Evolutionary conservation across 2,329 filamentous ascomycete genomes (phyloP).

Genomic region (Ophiostoma fasciatum): DNA sequence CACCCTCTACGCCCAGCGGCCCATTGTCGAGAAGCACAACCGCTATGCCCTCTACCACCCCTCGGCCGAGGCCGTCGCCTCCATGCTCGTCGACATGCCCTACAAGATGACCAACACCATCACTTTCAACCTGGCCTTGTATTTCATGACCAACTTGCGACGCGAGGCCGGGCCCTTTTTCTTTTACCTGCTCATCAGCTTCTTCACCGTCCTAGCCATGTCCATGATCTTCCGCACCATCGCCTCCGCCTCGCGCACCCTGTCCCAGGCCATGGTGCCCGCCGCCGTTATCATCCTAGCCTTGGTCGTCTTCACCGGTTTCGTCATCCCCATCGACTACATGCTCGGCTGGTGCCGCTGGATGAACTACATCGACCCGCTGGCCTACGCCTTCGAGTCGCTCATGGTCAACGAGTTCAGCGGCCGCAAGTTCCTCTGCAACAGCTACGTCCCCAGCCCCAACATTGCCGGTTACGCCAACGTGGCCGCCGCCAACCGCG

Average conservation of each 20-base stretch:
- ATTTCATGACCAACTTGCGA: constrained; percentile 76
- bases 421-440: constrained; percentile 41
- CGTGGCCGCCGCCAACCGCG: constrained; percentile 23
- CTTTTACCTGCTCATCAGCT: constrained; percentile 67
- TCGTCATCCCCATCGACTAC: constrained; percentile 47
- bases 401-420: constrained; percentile 77
- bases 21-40: constrained; percentile 81
- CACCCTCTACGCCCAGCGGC: constrained; percentile 74
- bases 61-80: constrained; percentile 73
- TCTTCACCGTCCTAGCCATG: constrained; percentile 61
- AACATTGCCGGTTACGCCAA: constrained; percentile 23
- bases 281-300: constrained; percentile 47
- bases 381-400: constrained; percentile 67
- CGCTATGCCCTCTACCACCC: constrained; percentile 84
- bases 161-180: constrained; percentile 67
- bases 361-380: constrained; percentile 69
- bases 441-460: constrained; percentile 27
- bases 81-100: constrained; percentile 75
- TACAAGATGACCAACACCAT: constrained; percentile 65
- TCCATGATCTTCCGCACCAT: constrained; percentile 78
- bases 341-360: constrained; percentile 73
- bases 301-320: constrained; percentile 57
- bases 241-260: constrained; percentile 57
- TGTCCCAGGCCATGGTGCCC: constrained; percentile 48
- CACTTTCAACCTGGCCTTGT: constrained; percentile 64